These are phyloP conservation scores for Trichoderma sp. DNA, from an alignment of 2,329 filamentous ascomycete genomes.

Conservation along the genomic window DNA sequence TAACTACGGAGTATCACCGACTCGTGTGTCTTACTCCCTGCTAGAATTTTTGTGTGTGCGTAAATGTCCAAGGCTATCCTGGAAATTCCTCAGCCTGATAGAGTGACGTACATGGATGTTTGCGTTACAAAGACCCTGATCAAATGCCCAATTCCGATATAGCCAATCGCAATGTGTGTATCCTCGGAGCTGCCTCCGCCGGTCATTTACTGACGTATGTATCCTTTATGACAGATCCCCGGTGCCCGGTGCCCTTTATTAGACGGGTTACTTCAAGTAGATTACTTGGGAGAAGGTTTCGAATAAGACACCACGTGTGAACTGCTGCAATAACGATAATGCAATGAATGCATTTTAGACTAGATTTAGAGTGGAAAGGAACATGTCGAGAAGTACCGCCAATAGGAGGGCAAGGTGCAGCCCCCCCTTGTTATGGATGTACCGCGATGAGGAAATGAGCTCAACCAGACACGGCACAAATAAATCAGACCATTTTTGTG, in stretches of 20 bases:
- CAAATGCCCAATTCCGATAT: not conserved
- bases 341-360: not conserved
- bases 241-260: not conserved
- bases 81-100: not conserved
- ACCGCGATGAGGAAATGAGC: not conserved
- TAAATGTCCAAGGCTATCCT: slow-evolving; percentile 2
- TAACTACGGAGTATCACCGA: not conserved
- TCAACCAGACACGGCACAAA: not conserved
- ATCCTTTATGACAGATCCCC: not conserved
- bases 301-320: not conserved
- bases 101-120: slow-evolving; percentile 3
- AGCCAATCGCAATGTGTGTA: not conserved
- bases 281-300: not conserved
- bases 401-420: not conserved
- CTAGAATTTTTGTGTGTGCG: not conserved
- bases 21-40: not conserved
- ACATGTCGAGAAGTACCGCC: not conserved
- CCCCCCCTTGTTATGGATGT: not conserved
- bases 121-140: not conserved
- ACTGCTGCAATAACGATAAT: not conserved
- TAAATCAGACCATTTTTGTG: not conserved
- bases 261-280: not conserved
- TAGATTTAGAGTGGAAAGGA: not conserved
- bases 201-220: not conserved
- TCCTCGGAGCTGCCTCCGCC: not conserved